Evolutionary conservation across 2,329 filamentous ascomycete species (phyloP).

Genomic region (Alternaria brassicicola): DNA sequence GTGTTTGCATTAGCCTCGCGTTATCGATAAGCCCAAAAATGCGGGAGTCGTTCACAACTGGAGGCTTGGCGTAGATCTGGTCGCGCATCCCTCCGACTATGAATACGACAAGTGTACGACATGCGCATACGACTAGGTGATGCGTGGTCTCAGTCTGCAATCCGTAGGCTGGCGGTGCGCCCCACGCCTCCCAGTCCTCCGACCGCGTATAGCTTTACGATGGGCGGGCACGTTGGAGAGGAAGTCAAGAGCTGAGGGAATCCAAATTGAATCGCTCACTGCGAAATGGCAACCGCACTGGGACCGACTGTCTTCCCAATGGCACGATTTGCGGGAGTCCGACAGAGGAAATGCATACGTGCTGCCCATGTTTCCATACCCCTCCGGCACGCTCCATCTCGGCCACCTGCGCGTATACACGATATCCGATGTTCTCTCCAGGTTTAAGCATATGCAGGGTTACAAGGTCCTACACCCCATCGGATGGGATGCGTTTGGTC

Average conservation of each 20-base stretch:
- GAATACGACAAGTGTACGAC: conserved; percentile 6
- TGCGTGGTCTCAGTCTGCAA: conserved; percentile 37
- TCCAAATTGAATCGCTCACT: conserved; percentile 24
- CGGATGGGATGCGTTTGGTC: conserved; percentile 91
- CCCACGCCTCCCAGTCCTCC: conserved; percentile 16
- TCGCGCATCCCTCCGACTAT: conserved; percentile 1
- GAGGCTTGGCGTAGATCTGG: conserved; percentile 12
- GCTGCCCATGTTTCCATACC: conserved; percentile 92
- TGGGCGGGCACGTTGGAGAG: conserved; percentile 8
- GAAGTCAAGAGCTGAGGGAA: conserved; percentile 11
- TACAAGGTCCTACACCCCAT: conserved; percentile 82
- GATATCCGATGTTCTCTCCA: conserved; percentile 82
- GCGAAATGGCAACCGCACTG: conserved; percentile 62
- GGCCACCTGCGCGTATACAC: conserved; percentile 89
- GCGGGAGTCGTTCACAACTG: conserved; percentile 13
- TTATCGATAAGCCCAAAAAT: conserved; percentile 14
- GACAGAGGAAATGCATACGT: conserved; percentile 65
- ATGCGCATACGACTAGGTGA: conserved; percentile 32
- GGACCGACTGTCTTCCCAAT: conserved; percentile 33
- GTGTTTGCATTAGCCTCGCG: neutral
- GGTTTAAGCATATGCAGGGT: conserved; percentile 77
- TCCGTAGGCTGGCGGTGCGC: conserved; percentile 33
- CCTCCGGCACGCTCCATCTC: conserved; percentile 83
- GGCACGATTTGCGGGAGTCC: conserved; percentile 15
- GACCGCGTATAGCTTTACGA: conserved; percentile 14